Base-by-base conservation (phyloP, 202 grass and related monocot genomes). In the Eragrostis tef region DNA sequence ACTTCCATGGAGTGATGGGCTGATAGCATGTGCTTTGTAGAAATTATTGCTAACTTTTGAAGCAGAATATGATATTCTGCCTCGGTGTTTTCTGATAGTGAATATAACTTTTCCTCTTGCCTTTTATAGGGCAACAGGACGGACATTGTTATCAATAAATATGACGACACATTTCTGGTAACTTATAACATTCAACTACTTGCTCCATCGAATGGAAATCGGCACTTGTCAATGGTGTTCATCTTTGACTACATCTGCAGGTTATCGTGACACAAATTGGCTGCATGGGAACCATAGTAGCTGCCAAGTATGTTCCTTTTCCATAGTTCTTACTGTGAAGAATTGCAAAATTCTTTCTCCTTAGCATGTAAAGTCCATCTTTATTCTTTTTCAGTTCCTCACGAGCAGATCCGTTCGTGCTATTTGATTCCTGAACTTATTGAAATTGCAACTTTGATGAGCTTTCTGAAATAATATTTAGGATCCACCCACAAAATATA, bases 221-320 rank as follows among this genome's bases (percentile, higher is more conserved):
- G 50, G 86, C 9, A 21, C 29, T 41, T 84, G 27, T 44, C 11
- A 80, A 59, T 82, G 12, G 79, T 84, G n/a, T 49, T 87, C 13
- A 83, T 71, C 68, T 54, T 74, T 39, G 59, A 60, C 78, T 50
- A 5, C 74, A 81, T 65, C 8, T 76, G 31, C 81, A 98, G 96
- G 90, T 98, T 44, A 93, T 91, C 61, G 96, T 93, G 27, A 93
- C 92, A 79, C 96, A 98, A 84, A 98, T 98, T 52, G 92, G 96
- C 68, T 95, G 88, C 64, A 91, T 98, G 92, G 92, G 96, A 49
- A 95, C 90, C 53, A 91, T 98, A 87, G 60, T 95, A 70, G 70
- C 83, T 88, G 96, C 96, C 48, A 95, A 85, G 92, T 98, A 65
- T 79, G 86, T 17, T 73, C 24, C 86, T 9, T 71, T 12, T 70